These are phyloP conservation scores for Exutisphaerella laricina DNA, from an alignment of 2,329 filamentous ascomycete species.

Conservation along the genomic window DNA sequence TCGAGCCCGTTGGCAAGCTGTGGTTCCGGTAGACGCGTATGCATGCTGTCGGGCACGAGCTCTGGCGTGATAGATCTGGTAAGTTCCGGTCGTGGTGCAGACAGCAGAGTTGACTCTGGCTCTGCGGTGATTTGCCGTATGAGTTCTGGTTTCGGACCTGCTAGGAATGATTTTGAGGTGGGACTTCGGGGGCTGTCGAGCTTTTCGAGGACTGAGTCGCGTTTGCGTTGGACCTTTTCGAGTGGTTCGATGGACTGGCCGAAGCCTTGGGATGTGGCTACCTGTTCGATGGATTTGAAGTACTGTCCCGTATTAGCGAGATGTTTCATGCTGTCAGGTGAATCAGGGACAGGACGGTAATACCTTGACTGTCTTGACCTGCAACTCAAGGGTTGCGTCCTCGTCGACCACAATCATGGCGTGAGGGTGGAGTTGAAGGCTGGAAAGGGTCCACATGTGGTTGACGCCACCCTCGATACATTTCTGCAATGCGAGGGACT, in stretches of 20 bases:
- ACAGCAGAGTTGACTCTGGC: slow-evolving; percentile 28
- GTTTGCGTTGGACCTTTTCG: slow-evolving; percentile 30
- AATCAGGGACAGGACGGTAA: slow-evolving; percentile 26
- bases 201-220: slow-evolving; percentile 33
- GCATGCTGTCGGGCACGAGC: slow-evolving; percentile 35
- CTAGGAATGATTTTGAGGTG: slow-evolving; percentile 19
- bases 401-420: slow-evolving; percentile 80
- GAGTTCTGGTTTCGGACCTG: slow-evolving; percentile 16
- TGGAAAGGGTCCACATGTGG: slow-evolving; percentile 86
- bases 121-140: slow-evolving; percentile 27
- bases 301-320: slow-evolving; percentile 32
- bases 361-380: slow-evolving; percentile 39
- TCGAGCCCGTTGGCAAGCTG: slow-evolving; percentile 15
- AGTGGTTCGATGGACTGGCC: slow-evolving; percentile 39
- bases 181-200: slow-evolving; percentile 30
- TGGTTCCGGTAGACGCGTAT: slow-evolving; percentile 23
- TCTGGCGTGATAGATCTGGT: slow-evolving; percentile 31
- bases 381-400: slow-evolving; percentile 52
- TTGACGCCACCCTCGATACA: slow-evolving; percentile 78
- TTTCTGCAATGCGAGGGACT: slow-evolving; percentile 70
- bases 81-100: slow-evolving; percentile 17
- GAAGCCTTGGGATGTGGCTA: slow-evolving; percentile 42
- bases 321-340: background rate
- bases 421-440: slow-evolving; percentile 72
- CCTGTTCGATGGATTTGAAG: slow-evolving; percentile 47